Evolutionary conservation across 345 rosid genomes (phyloP), one percentile per base, ranked within the genome.

Genomic region (Eucalyptus sp.): DNA sequence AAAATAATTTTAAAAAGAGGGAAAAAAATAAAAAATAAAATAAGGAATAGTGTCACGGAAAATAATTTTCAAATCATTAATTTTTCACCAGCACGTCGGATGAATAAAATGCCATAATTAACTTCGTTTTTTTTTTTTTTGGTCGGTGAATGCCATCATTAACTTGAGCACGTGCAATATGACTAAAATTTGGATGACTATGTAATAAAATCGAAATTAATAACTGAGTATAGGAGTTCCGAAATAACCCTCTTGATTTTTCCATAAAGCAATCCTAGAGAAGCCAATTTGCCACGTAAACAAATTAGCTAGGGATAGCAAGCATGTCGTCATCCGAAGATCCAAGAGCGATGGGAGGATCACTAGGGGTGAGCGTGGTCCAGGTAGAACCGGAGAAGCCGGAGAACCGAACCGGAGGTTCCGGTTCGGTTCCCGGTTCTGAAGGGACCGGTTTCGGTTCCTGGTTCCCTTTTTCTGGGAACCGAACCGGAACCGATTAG

Each of bases 31-130:
- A 33, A 33, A 33, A 33, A 33, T 33, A 33, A 33, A 33, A 33
- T 33, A 33, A 33, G 33, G 33, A 33, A 33, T 33, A 33, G 33
- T 33, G 33, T 33, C 33, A 33, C 33, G 0, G 1, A 66, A 15
- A 66, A 31, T 31, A 31, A 15, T 68, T 8, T 15, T 64, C 5
- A n/a, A n/a, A 64, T 31, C 3, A 31, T 16, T 68, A 10, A 68
- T 31, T 31, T 31, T 64, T 14, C 9, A 0, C 24, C 6, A 52
- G 52, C 52, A 15, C 52, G 2, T 50, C 52, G 0, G 10, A 66
- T 31, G 11, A 31, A 16, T 31, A 31, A 66, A 66, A 66, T 66
- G 3, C 33, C 33, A 33, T 33, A 33, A 33, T 33, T 33, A 33
- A 33, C 33, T 33, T 33, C 33, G 2, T 33, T 33, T 33, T 33